Evolutionary conservation across 768 basidiomycete genomes (phyloP), one percentile per base, ranked within the genome.

Genomic region (Plicaturopsis crispa): DNA sequence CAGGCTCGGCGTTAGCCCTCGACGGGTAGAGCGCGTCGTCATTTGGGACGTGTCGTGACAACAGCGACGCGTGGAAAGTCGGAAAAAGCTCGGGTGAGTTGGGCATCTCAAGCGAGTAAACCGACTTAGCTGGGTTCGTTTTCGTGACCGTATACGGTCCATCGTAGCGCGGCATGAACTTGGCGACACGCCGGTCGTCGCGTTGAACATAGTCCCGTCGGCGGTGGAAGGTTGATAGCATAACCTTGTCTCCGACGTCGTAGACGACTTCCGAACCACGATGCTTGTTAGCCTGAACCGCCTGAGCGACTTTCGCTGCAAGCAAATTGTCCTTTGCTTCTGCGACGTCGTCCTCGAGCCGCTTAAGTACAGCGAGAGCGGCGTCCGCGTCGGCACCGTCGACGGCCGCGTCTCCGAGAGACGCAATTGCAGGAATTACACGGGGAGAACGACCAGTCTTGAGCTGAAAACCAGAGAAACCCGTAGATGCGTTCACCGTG

Each of bases 1-100:
- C n/a, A n/a, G n/a, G n/a, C n/a, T n/a, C n/a, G n/a, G n/a, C n/a
- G n/a, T n/a, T n/a, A n/a, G n/a, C n/a, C n/a, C n/a, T n/a, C 0
- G 52, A 51, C 1, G 69, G 67, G 46, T 70, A 72, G 0, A 56
- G 36, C 0, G 37, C 4, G 22, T 57, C 45, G 37, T 71, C 60
- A 41, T 70, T 72, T 0, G 62, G 50, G 2, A 48, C 6, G 26
- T 60, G 57, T 1, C 39, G 48, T 0, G 40, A 24, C 0, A 67
- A 39, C 18, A 60, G 48, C 3, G 51, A 61, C 0, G 56, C 47
- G 36, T 72, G 64, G 46, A 67, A 70, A 0, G 46, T 59, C 0
- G 53, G 51, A 35, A 56, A 57, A 1, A 56, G 47, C 19, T 43
- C 55, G 4, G 41, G 24, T 7, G 42, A 54, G 17, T 49, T 51